Evolutionary conservation across 192 early-diverging fungal species (phyloP).

Genomic region (Coemansia sp.): DNA sequence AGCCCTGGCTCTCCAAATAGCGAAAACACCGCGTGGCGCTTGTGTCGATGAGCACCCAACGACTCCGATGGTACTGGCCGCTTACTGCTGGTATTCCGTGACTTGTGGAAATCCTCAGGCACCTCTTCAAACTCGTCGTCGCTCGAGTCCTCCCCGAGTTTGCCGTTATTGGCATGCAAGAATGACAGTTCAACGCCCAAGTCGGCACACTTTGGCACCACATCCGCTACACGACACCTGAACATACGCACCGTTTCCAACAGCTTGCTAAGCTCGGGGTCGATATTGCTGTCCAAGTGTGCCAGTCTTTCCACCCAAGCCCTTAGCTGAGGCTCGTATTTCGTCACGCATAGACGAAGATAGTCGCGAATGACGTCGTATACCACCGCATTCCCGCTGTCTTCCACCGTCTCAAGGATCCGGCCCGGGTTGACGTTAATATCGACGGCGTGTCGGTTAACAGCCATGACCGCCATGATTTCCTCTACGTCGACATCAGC

Average conservation of each 20-base stretch:
- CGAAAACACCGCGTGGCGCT: conserved; percentile 35
- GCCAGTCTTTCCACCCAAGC: conserved; percentile 53
- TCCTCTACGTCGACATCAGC: conserved; percentile 31
- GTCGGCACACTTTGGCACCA: conserved; percentile 32
- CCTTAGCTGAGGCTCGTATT: conserved; percentile 49
- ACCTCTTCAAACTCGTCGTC: conserved; percentile 51
- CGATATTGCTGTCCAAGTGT: conserved; percentile 14
- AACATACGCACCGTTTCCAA: conserved; percentile 44
- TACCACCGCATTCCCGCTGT: conserved; percentile 50
- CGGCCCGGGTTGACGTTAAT: conserved; percentile 56
- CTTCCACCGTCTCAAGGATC: conserved; percentile 56
- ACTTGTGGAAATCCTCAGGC: conserved; percentile 1
- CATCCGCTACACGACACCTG: conserved; percentile 22
- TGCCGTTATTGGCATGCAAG: background rate
- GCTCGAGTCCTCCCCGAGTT: background rate
- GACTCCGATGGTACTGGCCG: conserved; percentile 16
- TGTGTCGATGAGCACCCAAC: conserved; percentile 24
- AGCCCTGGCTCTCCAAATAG: conserved; percentile 22
- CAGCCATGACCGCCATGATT: conserved; percentile 59
- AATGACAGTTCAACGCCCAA: conserved; percentile 14
- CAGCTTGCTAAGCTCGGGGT: conserved; percentile 34
- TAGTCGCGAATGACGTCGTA: conserved; percentile 57
- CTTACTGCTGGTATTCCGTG: background rate
- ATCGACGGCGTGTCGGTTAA: conserved; percentile 60
- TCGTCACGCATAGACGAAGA: conserved; percentile 52